Evolutionary conservation across 768 basidiomycete species (phyloP).

Genomic region (Sarcodon aspratus): DNA sequence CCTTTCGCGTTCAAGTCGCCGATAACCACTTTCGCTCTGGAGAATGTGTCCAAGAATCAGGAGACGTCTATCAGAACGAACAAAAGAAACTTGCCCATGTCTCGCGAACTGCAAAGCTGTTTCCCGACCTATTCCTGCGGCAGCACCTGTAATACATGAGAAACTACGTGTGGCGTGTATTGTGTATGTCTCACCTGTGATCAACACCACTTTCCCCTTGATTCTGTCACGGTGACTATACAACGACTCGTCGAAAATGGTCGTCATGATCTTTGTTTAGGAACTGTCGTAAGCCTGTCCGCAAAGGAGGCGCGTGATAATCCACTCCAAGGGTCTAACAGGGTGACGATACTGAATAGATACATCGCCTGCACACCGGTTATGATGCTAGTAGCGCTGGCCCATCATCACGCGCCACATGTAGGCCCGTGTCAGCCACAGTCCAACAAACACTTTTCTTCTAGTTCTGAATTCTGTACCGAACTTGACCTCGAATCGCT

Average conservation of each 20-base stretch:
- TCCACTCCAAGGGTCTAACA: too few relatives aligned
- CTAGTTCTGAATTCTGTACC: too few relatives aligned
- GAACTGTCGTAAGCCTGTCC: too few relatives aligned
- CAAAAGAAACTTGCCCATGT: constrained; percentile 7
- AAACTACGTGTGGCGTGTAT: background rate
- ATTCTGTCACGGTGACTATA: constrained; percentile 10
- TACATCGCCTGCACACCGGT: too few relatives aligned
- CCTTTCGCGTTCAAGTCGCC: constrained; percentile 1
- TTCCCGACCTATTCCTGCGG: constrained; percentile 14
- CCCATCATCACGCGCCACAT: too few relatives aligned
- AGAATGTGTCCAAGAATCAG: too few relatives aligned
- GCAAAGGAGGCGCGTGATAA: too few relatives aligned
- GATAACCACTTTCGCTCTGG: constrained; percentile 4
- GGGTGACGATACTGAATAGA: too few relatives aligned
- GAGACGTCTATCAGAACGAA: background rate
- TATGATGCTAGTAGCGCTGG: too few relatives aligned
- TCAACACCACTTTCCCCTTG: constrained; percentile 13
- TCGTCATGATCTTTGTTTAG: constrained; percentile 6
- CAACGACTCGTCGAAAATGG: constrained; percentile 11
- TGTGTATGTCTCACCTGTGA: constrained; percentile 12
- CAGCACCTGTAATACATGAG: constrained; percentile 9
- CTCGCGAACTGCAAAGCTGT: constrained; percentile 12
- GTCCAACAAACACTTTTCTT: too few relatives aligned
- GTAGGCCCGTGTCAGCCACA: too few relatives aligned
- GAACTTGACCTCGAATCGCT: too few relatives aligned